Base-by-base conservation (phyloP, 176 grass and related monocot species). In the Oryza coarctata region DNA sequence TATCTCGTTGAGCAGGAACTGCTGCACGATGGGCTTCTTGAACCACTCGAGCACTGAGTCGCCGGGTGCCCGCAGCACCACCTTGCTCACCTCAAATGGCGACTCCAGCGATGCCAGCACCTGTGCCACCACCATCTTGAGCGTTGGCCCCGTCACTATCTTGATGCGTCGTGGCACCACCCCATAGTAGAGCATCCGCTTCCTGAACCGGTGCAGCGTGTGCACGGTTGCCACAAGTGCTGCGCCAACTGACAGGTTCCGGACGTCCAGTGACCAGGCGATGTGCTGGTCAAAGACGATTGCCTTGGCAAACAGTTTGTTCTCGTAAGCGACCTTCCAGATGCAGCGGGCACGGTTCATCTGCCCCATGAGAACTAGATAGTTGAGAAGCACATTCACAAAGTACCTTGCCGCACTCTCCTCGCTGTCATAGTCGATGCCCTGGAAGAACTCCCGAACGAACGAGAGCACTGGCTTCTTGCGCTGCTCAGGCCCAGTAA, bases 241-340 rank as follows among this genome's bases (percentile, higher is more conserved):
- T 3, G 93, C 96, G 0, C 96, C 96, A 6, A 98, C 86, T 0
- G 93, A 95, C 45, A 98, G 75, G 72, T 94, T 98, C 14, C 91
- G 61, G 18, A 95, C 74, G 11, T 98, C 96, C 85, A 98, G 80
- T 49, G 90, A 95, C 96, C 96, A 98, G 20, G 93, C 96, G 7
- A 98, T 95, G 83, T 98, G 96, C 81, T 98, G 96, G 25, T 98
- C 93, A 27, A 98, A 98, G 50, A 98, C 93, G 27, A 98, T 93
- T 1, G 93, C 96, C 88, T 95, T 95, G n/a, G 96, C 88, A 6
- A 98, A 98, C 61, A 98, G 76, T 70, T 98, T 98, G 65, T 95
- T 95, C 81, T 98, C 96, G 0, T 98, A 98, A 6, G 96, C 84
- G 6, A 98, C 96, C 84, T 98, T 98, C 96, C 96, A 98, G 9